These are phyloP conservation scores for Penstemon barbatus DNA, from an alignment of 257 asterid genomes.

Conservation along the genomic window DNA sequence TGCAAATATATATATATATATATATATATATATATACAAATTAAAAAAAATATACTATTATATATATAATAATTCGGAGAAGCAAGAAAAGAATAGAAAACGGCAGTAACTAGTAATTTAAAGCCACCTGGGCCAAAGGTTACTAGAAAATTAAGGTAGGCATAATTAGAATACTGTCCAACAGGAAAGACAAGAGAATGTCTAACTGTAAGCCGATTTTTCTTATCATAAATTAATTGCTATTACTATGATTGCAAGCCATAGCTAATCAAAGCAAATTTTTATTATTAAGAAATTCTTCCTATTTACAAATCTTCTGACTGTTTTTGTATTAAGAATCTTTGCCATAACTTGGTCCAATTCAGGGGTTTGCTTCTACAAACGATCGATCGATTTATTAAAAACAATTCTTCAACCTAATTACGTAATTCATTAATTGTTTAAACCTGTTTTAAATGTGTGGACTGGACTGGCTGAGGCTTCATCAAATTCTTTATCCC, in stretches of 20 bases:
- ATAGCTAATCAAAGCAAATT: slow-evolving; percentile 39
- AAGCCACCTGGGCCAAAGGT: slow-evolving; percentile 26
- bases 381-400: background rate
- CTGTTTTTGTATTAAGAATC: slow-evolving; percentile 28
- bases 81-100: background rate
- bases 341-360: slow-evolving; percentile 22
- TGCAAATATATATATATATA: background rate
- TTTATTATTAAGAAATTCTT: slow-evolving; percentile 26
- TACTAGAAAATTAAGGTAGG: slow-evolving; percentile 26
- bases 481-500: slow-evolving; percentile 19
- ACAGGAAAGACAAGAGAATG: slow-evolving; percentile 39
- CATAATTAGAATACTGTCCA: slow-evolving; percentile 15
- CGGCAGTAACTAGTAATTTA: slow-evolving; percentile 16
- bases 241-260: slow-evolving; percentile 41
- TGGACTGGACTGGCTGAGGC: slow-evolving; percentile 16
- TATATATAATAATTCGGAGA: background rate
- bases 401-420: slow-evolving; percentile 6
- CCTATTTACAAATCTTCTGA: slow-evolving; percentile 27
- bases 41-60: too few relatives aligned
- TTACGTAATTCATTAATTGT: background rate
- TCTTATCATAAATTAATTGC: slow-evolving; percentile 39
- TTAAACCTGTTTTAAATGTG: slow-evolving; percentile 19
- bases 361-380: background rate
- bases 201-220: slow-evolving; percentile 36
- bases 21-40: too few relatives aligned